phyloP scores from a whole-genome alignment of 2,329 filamentous ascomycete genomes.

The Fusarium concolor region DNA sequence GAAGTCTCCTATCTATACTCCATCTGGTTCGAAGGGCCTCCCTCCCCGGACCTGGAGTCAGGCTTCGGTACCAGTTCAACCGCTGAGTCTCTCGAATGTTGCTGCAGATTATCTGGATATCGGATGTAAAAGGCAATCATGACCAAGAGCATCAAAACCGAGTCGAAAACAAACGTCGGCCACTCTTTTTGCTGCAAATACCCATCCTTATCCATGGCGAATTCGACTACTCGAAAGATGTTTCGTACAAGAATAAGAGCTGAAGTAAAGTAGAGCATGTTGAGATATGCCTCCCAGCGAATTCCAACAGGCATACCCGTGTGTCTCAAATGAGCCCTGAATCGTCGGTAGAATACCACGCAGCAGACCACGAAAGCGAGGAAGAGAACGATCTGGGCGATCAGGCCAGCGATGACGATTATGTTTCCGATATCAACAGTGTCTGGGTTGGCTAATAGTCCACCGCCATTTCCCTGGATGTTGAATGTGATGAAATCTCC shows the following conservation, averaged over 20 bases:
- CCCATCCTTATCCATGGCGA: slow-evolving; percentile 13
- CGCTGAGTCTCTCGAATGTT: background rate
- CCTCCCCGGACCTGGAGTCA: background rate
- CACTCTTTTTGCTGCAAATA: slow-evolving; percentile 36
- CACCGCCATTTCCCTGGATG: slow-evolving; percentile 21
- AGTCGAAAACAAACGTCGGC: slow-evolving; percentile 29
- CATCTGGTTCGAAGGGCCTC: accelerated
- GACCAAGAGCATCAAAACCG: slow-evolving; percentile 17
- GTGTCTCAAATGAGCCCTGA: background rate
- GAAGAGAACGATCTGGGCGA: slow-evolving; percentile 7
- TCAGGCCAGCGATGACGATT: slow-evolving; percentile 11
- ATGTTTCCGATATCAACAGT: background rate
- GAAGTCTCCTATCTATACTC: background rate
- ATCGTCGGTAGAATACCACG: slow-evolving; percentile 7
- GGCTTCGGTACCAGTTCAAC: background rate
- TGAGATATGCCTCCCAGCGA: slow-evolving; percentile 12
- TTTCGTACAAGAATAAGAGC: slow-evolving; percentile 14
- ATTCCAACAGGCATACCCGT: background rate
- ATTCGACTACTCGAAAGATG: slow-evolving; percentile 29
- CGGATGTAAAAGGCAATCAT: slow-evolving; percentile 24
- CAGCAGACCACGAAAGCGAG: slow-evolving; percentile 20
- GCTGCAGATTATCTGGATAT: slow-evolving; percentile 16
- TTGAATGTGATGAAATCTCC: slow-evolving; percentile 30
- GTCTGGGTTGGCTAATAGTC: slow-evolving; percentile 4
- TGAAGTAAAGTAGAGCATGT: slow-evolving; percentile 25